Conservation (phyloP, 1,139 yeast genomes). For the Pichia terricola region DNA sequence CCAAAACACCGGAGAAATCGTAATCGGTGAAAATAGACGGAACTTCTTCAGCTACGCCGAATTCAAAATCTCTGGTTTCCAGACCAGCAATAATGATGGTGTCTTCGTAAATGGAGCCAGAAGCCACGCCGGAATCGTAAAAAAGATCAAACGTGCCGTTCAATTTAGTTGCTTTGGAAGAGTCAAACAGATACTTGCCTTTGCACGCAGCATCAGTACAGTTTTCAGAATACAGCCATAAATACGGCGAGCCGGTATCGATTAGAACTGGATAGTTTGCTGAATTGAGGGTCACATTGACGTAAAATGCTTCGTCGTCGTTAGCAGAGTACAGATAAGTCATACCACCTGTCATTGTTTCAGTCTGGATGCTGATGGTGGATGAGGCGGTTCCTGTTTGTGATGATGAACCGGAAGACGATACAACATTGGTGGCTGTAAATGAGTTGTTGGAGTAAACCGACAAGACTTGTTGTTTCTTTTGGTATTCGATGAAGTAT, state of each 20-base stretch:
- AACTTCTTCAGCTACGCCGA: slow-evolving; percentile 46
- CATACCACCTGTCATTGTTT: slow-evolving; percentile 18
- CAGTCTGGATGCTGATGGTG: slow-evolving; percentile 7
- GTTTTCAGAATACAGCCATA: slow-evolving; percentile 52
- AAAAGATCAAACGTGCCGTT: slow-evolving; percentile 34
- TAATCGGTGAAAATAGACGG: slow-evolving; percentile 46
- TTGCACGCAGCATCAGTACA: slow-evolving; percentile 41
- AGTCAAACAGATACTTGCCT: slow-evolving; percentile 16
- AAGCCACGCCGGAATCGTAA: slow-evolving; percentile 48
- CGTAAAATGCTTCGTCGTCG: slow-evolving; percentile 27
- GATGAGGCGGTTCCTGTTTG: slow-evolving; percentile 5
- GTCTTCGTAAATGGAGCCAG: slow-evolving; percentile 37
- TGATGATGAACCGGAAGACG: background rate
- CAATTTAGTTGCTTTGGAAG: slow-evolving; percentile 19
- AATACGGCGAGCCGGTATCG: slow-evolving; percentile 58
- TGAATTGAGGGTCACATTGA: slow-evolving; percentile 30
- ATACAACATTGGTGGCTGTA: background rate
- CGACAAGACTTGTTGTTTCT: background rate
- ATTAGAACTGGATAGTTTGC: slow-evolving; percentile 41
- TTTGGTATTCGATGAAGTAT: background rate
- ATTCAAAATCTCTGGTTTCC: slow-evolving; percentile 30
- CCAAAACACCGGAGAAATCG: slow-evolving; percentile 52
- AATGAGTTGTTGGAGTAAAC: background rate
- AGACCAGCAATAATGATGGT: slow-evolving; percentile 33
- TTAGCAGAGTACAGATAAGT: slow-evolving; percentile 21